phyloP scores from a whole-genome alignment of 495 filamentous ascomycete genomes.

The Niebla homalea region DNA sequence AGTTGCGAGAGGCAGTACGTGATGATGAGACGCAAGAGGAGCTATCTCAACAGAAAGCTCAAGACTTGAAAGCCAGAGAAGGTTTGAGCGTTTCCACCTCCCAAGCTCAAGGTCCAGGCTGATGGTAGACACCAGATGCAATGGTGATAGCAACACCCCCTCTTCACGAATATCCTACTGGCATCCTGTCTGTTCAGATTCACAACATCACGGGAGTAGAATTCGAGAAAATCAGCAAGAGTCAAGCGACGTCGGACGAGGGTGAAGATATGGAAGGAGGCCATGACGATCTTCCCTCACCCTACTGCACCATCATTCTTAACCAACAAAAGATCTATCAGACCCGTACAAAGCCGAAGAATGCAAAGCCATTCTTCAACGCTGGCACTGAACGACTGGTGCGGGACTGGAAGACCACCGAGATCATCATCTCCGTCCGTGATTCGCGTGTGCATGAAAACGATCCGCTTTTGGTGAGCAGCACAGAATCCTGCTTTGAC shows the following conservation, averaged over 20 bases:
- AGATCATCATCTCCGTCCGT: slow-evolving; percentile 51
- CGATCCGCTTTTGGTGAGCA: slow-evolving; percentile 24
- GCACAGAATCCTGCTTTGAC: background rate
- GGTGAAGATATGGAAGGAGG: slow-evolving; percentile 46
- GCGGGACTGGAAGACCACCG: slow-evolving; percentile 49
- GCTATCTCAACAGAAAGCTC: slow-evolving; percentile 46
- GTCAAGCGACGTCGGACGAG: slow-evolving; percentile 27
- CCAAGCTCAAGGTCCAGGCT: background rate
- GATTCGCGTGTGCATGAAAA: slow-evolving; percentile 48
- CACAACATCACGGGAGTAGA: slow-evolving; percentile 61
- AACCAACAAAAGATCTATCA: slow-evolving; percentile 59
- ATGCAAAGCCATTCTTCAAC: slow-evolving; percentile 65
- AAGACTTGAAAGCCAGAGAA: slow-evolving; percentile 42
- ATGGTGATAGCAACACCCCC: slow-evolving; percentile 50
- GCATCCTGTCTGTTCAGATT: slow-evolving; percentile 55
- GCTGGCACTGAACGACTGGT: slow-evolving; percentile 60
- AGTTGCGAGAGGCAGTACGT: slow-evolving; percentile 44
- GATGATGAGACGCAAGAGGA: slow-evolving; percentile 39
- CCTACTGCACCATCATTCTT: slow-evolving; percentile 57
- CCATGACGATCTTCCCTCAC: slow-evolving; percentile 45
- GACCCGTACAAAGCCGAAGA: slow-evolving; percentile 63
- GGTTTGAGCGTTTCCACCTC: background rate
- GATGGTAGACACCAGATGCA: slow-evolving; percentile 15
- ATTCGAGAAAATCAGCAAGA: slow-evolving; percentile 38
- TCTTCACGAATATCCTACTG: slow-evolving; percentile 39